These are phyloP conservation scores for Geranium rotundifolium DNA, from an alignment of 345 rosid species.

Conservation along the genomic window DNA sequence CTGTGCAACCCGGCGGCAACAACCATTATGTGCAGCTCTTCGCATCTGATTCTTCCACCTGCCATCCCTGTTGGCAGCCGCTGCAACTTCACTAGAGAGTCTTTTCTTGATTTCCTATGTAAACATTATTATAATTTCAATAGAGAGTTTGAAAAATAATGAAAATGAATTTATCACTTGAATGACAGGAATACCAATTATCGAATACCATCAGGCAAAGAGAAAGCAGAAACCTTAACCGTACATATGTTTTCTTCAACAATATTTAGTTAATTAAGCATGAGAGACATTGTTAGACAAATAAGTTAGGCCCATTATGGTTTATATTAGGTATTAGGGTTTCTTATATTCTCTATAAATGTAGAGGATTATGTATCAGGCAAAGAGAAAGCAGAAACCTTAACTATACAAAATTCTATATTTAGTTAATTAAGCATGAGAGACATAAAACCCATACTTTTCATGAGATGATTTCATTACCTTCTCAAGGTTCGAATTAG, in stretches of 20 bases:
- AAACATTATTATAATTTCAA: constrained; percentile 18
- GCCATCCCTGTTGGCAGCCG: constrained; percentile 82
- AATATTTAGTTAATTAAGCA: neutral
- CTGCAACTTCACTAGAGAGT: constrained; percentile 66
- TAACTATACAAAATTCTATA: neutral
- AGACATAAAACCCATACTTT: neutral
- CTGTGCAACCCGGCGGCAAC: constrained; percentile 90
- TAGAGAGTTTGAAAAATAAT: constrained; percentile 10
- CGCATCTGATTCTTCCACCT: constrained; percentile 94
- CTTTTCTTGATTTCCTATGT: constrained; percentile 80
- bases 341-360: too few relatives aligned
- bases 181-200: neutral
- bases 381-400: too few relatives aligned
- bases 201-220: neutral
- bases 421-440: neutral
- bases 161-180: neutral
- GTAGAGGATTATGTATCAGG: too few relatives aligned
- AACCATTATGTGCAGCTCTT: constrained; percentile 89
- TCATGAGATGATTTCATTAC: constrained; percentile 24
- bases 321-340: too few relatives aligned
- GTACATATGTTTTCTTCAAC: neutral
- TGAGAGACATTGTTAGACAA: neutral
- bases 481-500: constrained; percentile 80
- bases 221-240: neutral
- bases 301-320: too few relatives aligned